A percentile compares a stretch with the other conserved stretches of the same genome.
Conservation (phyloP, 352 stramenopile genomes). For the Thalassiosira gravida region DNA sequence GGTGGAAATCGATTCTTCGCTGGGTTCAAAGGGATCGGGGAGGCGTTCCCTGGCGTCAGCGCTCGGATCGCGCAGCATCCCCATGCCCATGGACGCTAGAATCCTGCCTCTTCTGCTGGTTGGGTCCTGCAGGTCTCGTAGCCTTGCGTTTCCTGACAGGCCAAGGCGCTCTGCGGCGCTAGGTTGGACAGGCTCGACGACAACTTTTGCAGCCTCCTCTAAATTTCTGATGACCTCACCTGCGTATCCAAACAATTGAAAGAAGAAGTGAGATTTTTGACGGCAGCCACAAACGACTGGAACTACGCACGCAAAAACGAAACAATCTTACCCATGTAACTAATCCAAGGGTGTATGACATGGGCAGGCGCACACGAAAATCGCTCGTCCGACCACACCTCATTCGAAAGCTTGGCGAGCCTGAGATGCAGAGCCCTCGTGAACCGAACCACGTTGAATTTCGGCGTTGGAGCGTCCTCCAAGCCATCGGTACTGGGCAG, state of each 20-base stretch:
- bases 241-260: conserved; percentile 1
- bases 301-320: not conserved
- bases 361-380: conserved; percentile 64
- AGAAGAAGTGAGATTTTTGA: conserved; percentile 18
- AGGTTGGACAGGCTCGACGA: not conserved
- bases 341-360: conserved; percentile 65
- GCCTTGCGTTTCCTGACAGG: not conserved
- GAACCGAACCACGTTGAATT: conserved; percentile 56
- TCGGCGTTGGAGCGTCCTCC: conserved; percentile 23
- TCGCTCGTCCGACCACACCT: conserved; percentile 62
- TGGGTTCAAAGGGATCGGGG: conserved; percentile 87
- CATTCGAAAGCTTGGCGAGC: conserved; percentile 59
- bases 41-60: not conserved
- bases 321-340: conserved; percentile 51
- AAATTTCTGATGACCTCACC: conserved; percentile 30
- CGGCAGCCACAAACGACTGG: not conserved
- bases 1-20: conserved; percentile 90
- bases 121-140: conserved; percentile 15
- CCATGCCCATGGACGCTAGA: conserved; percentile 37
- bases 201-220: conserved; percentile 63
- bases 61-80: not conserved
- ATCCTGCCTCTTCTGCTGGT: conserved; percentile 27
- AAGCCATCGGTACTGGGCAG: not conserved
- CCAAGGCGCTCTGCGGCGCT: not conserved
- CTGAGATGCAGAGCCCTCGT: conserved; percentile 59